phyloP scores from a whole-genome alignment of 2,329 filamentous ascomycete species.

The Ceratocystis diversiconidia region DNA sequence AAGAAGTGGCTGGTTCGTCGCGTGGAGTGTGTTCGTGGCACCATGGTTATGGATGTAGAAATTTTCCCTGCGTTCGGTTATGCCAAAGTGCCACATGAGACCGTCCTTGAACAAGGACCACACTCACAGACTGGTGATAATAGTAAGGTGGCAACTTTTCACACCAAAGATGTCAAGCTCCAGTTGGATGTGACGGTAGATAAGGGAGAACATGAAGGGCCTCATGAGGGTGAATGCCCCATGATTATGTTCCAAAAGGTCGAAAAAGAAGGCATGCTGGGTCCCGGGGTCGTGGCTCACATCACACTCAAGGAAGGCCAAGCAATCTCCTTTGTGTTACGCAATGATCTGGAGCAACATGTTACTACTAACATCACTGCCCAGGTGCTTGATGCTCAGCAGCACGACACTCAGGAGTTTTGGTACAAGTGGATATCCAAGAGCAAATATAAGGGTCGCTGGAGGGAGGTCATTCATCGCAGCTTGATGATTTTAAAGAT shows the following conservation, averaged over 20 bases:
- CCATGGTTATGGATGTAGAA: conserved; percentile 49
- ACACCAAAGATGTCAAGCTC: conserved; percentile 42
- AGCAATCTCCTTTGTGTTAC: conserved; percentile 52
- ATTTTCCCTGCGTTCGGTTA: conserved; percentile 63
- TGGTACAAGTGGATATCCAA: conserved; percentile 63
- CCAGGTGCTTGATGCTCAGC: conserved; percentile 43
- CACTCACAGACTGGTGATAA: conserved; percentile 28
- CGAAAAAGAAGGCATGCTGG: conserved; percentile 36
- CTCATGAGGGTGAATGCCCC: conserved; percentile 32
- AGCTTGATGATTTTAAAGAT: conserved; percentile 64
- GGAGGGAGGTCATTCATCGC: conserved; percentile 55
- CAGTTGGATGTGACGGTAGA: conserved; percentile 57
- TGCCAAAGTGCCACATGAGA: conserved; percentile 46
- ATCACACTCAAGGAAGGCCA: conserved; percentile 52
- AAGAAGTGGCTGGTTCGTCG: conserved; percentile 59
- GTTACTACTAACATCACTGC: conserved; percentile 44
- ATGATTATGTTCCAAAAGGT: conserved; percentile 41
- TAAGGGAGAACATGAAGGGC: conserved; percentile 33
- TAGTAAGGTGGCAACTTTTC: conserved; percentile 51
- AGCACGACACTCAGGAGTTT: conserved; percentile 55
- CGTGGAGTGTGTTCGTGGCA: conserved; percentile 57
- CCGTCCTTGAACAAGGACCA: conserved; percentile 36
- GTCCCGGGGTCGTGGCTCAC: conserved; percentile 48
- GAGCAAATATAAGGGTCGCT: conserved; percentile 56
- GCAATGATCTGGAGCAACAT: conserved; percentile 45